These are phyloP conservation scores for Pleurotus ostreatus DNA, from an alignment of 768 basidiomycete genomes.

Conservation along the genomic window DNA sequence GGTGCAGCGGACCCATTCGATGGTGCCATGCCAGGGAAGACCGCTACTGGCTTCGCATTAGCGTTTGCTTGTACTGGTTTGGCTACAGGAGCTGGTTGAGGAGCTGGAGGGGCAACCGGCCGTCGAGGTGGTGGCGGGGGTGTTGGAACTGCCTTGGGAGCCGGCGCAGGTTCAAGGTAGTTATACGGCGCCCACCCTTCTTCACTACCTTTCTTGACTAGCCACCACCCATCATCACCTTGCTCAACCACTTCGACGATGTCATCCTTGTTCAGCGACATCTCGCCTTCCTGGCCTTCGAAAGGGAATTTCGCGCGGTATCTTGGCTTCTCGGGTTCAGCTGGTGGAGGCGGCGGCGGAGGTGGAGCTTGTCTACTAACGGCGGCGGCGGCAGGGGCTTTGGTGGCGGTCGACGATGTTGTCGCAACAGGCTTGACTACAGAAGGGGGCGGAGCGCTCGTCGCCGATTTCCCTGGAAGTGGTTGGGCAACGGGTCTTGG, in stretches of 20 bases:
- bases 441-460: constrained; percentile 30
- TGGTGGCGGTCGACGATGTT: constrained; percentile 29
- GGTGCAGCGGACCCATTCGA: constrained; percentile 67
- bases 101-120: constrained; percentile 29
- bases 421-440: constrained; percentile 29
- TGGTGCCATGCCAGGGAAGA: constrained; percentile 73
- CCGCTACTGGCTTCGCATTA: constrained; percentile 74
- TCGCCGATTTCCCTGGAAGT: constrained; percentile 54
- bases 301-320: constrained; percentile 94
- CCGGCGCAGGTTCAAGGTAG: constrained; percentile 80
- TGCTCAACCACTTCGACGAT: constrained; percentile 89
- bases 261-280: constrained; percentile 87
- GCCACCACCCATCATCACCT: constrained; percentile 97
- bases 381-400: constrained; percentile 25
- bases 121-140: constrained; percentile 61
- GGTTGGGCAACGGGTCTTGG: constrained; percentile 63
- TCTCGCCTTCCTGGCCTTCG: constrained; percentile 88
- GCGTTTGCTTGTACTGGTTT: constrained; percentile 51
- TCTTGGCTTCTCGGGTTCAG: constrained; percentile 63
- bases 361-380: constrained; percentile 42
- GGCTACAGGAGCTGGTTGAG: constrained; percentile 32
- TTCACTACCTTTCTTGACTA: constrained; percentile 74
- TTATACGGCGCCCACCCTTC: constrained; percentile 97
- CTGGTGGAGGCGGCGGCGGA: constrained; percentile 52
- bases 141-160: constrained; percentile 57